Percentiles rank a stretch among this genome's conserved stretches.
These are phyloP conservation scores for Penicillium nucicola DNA, from an alignment of 495 filamentous ascomycete genomes.

Conservation along the genomic window DNA sequence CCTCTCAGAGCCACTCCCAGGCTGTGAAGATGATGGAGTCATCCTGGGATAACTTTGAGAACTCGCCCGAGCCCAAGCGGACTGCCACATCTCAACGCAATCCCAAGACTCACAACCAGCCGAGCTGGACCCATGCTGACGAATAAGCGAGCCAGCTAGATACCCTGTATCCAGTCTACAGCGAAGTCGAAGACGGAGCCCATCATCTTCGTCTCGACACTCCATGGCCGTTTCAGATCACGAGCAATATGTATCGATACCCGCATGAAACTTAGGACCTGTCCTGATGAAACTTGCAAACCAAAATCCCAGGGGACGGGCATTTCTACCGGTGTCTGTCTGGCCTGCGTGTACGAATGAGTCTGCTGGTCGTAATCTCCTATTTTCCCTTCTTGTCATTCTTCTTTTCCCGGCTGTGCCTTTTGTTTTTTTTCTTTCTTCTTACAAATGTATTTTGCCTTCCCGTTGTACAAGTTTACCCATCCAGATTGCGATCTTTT, in stretches of 20 bases:
- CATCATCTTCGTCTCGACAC: slow-evolving; percentile 28
- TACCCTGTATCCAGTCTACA: not conserved
- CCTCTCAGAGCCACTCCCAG: slow-evolving; percentile 36
- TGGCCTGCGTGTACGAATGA: slow-evolving; percentile 1
- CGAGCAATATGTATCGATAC: slow-evolving; percentile 28
- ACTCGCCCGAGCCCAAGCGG: slow-evolving; percentile 49
- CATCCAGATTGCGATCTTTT: not conserved
- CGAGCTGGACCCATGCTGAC: slow-evolving; percentile 23
- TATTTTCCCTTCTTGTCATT: slow-evolving; percentile 3
- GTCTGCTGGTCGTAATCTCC: slow-evolving; percentile 15
- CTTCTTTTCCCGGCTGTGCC: slow-evolving; percentile 4
- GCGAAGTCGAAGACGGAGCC: slow-evolving; percentile 10
- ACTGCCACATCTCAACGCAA: slow-evolving; percentile 18
- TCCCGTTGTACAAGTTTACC: no score
- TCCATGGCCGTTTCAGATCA: slow-evolving; percentile 16
- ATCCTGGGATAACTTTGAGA: slow-evolving; percentile 61
- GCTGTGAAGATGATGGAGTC: slow-evolving; percentile 61
- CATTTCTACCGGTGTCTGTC: not conserved
- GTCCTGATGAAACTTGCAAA: slow-evolving; percentile 3
- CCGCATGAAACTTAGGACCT: slow-evolving; percentile 9
- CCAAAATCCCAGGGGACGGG: not conserved
- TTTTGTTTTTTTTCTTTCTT: slow-evolving; percentile 7
- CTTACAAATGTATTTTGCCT: not conserved
- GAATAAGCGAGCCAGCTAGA: slow-evolving; percentile 7
- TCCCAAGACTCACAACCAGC: slow-evolving; percentile 20